These are phyloP conservation scores for Botrytis cinerea DNA, from an alignment of 2,329 filamentous ascomycete genomes.

Conservation along the genomic window DNA sequence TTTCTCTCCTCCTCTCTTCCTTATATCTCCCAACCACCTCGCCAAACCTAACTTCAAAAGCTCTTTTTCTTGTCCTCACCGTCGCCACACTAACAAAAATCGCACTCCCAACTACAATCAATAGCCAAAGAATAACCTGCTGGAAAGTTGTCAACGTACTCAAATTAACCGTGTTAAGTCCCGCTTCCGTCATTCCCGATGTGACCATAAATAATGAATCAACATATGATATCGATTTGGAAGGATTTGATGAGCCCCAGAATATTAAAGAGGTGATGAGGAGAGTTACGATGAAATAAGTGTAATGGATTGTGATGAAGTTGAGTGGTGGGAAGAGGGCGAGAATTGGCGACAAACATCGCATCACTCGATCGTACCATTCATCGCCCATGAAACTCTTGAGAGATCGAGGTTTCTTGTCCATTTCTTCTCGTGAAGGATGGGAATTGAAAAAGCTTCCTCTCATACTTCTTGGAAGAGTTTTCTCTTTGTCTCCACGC, in stretches of 20 bases:
- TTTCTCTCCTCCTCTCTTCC: not conserved
- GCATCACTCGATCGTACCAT: not conserved
- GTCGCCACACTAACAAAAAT: slow-evolving; percentile 69
- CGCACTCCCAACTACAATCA: slow-evolving; percentile 66
- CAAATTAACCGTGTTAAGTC: slow-evolving; percentile 67
- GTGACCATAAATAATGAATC: slow-evolving; percentile 68
- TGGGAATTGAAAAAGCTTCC: slow-evolving; percentile 1
- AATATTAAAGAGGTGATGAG: slow-evolving; percentile 61
- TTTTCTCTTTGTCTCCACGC: not conserved
- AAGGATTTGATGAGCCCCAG: slow-evolving; percentile 57
- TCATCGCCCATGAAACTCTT: slow-evolving; percentile 12
- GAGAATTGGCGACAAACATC: not conserved
- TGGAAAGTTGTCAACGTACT: slow-evolving; percentile 67
- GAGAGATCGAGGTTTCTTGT: not conserved
- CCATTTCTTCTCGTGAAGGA: not conserved
- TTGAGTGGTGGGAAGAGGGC: slow-evolving; percentile 47
- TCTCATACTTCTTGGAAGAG: not conserved
- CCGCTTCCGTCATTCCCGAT: slow-evolving; percentile 67
- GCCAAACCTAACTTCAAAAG: slow-evolving; percentile 63
- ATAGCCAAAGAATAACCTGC: slow-evolving; percentile 63
- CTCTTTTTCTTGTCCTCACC: slow-evolving; percentile 58
- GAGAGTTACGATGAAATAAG: slow-evolving; percentile 61
- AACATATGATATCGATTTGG: slow-evolving; percentile 56
- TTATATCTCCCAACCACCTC: slow-evolving; percentile 13
- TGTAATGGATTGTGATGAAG: slow-evolving; percentile 66